Evolutionary conservation across 2,329 filamentous ascomycete genomes (phyloP).

Genomic region (Teratosphaeria zuluensis): DNA sequence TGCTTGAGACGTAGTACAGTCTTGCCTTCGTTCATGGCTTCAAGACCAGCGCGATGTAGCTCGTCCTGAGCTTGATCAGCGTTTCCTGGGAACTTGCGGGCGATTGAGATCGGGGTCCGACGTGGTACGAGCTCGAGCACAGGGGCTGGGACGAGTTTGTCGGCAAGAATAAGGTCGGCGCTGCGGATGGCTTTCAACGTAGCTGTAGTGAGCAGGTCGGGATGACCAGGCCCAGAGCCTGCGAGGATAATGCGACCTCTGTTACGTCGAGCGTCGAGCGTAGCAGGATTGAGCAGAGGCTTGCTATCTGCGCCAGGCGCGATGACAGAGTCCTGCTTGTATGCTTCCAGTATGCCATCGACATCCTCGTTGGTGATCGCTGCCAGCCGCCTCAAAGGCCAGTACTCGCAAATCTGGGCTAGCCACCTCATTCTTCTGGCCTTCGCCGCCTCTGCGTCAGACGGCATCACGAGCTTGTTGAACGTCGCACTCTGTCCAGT

Average conservation of each 20-base stretch:
- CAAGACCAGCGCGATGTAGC: slow-evolving; percentile 67
- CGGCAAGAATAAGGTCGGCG: slow-evolving; percentile 71
- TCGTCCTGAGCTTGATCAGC: slow-evolving; percentile 90
- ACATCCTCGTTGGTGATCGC: slow-evolving; percentile 72
- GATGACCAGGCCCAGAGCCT: slow-evolving; percentile 85
- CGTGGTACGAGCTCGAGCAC: slow-evolving; percentile 86
- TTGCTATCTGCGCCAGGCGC: slow-evolving; percentile 22
- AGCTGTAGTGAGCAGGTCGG: slow-evolving; percentile 77
- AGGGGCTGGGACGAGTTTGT: slow-evolving; percentile 75
- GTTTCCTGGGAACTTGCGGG: slow-evolving; percentile 95
- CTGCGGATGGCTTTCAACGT: slow-evolving; percentile 65
- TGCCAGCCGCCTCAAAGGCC: slow-evolving; percentile 77
- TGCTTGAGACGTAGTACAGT: slow-evolving; percentile 87
- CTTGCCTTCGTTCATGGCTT: slow-evolving; percentile 58
- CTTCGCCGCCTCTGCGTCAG: slow-evolving; percentile 63
- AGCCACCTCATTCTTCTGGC: slow-evolving; percentile 85
- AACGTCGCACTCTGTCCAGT: slow-evolving; percentile 70
- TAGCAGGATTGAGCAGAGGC: slow-evolving; percentile 16
- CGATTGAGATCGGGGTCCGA: slow-evolving; percentile 79
- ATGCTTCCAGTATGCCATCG: slow-evolving; percentile 63
- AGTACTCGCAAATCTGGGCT: slow-evolving; percentile 95
- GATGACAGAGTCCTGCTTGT: slow-evolving; percentile 38
- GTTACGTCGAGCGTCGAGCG: slow-evolving; percentile 23
- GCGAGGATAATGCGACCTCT: slow-evolving; percentile 73
- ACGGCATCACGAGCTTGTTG: slow-evolving; percentile 69